Base-by-base conservation (phyloP, 1,284 basidiomycete genomes). In the Pulveroboletus sp. region DNA sequence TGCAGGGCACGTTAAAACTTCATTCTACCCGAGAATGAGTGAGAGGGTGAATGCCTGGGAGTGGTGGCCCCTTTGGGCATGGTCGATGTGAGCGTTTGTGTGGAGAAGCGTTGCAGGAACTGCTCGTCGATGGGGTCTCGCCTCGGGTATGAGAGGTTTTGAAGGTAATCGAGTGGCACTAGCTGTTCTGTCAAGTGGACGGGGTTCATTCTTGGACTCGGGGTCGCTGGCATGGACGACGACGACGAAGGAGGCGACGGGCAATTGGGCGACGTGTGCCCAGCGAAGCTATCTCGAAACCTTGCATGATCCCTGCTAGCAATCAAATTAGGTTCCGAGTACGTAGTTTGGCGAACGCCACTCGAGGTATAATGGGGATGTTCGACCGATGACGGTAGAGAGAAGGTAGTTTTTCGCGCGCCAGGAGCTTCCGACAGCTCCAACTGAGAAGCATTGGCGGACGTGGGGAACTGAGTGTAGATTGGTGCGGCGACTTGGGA, bases 101-200 rank as follows among this genome's bases (percentile, higher is more conserved):
- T 69, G 22, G 70, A 71, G 51, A 86, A 83, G 28, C 80, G 81
- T 60, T 81, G 80, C 40, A 86, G 68, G 49, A 84, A 72, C 59
- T 81, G 79, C 60, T 84, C 81, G 62, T 86, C 84, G 7, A 75
- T 75, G 43, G 85, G 85, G 60, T 86, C 78, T 36, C 84, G 78
- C 59, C 78, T 74, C 29, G 78, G 78, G 36, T 74, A 77, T 17
- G 80, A 71, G 20, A 78, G 73, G 50, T 73, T 78, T 66, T 83
- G 78, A 15, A 87, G 80, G 54, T 82, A 78, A 65, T 86, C 83
- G 28, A 86, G 74, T 20, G 84, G 84, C 7, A 87, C 85, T 3
- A 86, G 75, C 45, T 78, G 74, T 49, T 71, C 75, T 5, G 71
- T 65, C 44, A 66, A 58, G 54, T 68, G 62, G 62, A 63, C 49